Percentiles rank a stretch among this genome's conserved stretches.
Evolutionary conservation across 441 rosid species (phyloP).

Genomic region (Flueggea neowawraea): DNA sequence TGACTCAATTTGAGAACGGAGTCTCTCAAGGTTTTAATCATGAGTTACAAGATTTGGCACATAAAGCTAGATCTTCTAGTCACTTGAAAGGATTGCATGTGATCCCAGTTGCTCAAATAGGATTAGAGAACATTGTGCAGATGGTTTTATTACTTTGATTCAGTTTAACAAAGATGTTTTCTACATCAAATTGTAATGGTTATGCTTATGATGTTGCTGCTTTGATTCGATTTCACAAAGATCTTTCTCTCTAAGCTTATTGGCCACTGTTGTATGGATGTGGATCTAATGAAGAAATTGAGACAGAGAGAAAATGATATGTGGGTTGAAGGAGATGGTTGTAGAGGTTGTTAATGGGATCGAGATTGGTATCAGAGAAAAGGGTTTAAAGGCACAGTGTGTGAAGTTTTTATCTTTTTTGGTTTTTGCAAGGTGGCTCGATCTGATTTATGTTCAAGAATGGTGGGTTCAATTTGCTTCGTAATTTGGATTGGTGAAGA

Average conservation of each 20-base stretch:
- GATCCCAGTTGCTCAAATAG: conserved; percentile 27
- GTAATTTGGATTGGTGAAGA: conserved; percentile 16
- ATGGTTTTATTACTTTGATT: conserved; percentile 37
- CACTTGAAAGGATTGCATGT: conserved; percentile 32
- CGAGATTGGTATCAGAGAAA: conserved; percentile 9
- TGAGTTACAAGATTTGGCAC: conserved; percentile 50
- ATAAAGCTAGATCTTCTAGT: conserved; percentile 36
- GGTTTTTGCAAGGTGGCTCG: conserved; percentile 33
- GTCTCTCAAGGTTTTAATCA: conserved; percentile 44
- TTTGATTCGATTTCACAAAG: no score
- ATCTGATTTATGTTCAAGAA: conserved; percentile 17
- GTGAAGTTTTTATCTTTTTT: conserved; percentile 7
- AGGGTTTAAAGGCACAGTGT: conserved; percentile 17
- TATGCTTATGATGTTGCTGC: no score
- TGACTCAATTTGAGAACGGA: conserved; percentile 44
- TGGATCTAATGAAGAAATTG: no score
- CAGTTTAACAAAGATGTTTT: conserved; percentile 68
- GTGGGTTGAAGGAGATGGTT: conserved; percentile 35
- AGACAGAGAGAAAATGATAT: conserved; percentile 27
- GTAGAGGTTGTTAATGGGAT: conserved; percentile 33
- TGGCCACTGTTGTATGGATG: no score
- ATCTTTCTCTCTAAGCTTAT: no score
- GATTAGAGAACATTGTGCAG: conserved; percentile 42
- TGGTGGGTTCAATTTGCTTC: conserved; percentile 16
- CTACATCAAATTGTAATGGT: conserved; percentile 52